Evolutionary conservation across 192 early-diverging fungal species (phyloP).

Genomic region (Linnemannia elongata): DNA sequence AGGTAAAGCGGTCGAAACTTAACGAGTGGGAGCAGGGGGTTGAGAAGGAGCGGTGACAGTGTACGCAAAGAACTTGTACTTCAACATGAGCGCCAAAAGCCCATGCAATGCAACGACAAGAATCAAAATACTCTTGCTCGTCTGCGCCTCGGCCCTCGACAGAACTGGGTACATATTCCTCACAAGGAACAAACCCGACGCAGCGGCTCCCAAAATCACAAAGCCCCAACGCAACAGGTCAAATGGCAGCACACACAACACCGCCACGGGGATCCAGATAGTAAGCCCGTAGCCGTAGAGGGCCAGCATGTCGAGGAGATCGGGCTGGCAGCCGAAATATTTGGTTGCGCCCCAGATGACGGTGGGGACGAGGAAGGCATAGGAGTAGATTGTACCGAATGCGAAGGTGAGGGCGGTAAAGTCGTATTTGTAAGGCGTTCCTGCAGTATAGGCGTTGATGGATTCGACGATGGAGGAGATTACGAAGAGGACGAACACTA

Average conservation of each 20-base stretch:
- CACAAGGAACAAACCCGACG: slow-evolving; percentile 75
- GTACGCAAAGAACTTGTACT: slow-evolving; percentile 88
- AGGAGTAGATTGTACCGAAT: slow-evolving; percentile 85
- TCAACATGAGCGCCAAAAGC: slow-evolving; percentile 81
- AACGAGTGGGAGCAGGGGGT: background rate
- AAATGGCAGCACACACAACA: slow-evolving; percentile 85
- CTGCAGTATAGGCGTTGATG: slow-evolving; percentile 75
- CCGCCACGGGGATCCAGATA: slow-evolving; percentile 92
- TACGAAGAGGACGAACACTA: slow-evolving; percentile 94
- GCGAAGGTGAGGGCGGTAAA: slow-evolving; percentile 88
- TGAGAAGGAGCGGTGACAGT: background rate
- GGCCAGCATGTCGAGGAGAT: slow-evolving; percentile 85
- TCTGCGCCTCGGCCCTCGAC: slow-evolving; percentile 78
- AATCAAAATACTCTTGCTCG: slow-evolving; percentile 75
- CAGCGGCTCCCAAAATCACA: slow-evolving; percentile 79
- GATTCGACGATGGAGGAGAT: slow-evolving; percentile 90
- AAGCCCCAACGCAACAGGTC: slow-evolving; percentile 86
- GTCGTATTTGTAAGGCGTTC: slow-evolving; percentile 74
- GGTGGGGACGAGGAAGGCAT: slow-evolving; percentile 77
- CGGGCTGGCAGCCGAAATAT: slow-evolving; percentile 87
- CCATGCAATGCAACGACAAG: slow-evolving; percentile 74
- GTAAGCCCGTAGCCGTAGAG: slow-evolving; percentile 94
- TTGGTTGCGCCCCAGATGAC: slow-evolving; percentile 85
- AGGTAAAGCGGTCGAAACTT: background rate
- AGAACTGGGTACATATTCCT: slow-evolving; percentile 74